Base-by-base conservation (phyloP, 345 rosid genomes). In the Euphorbia peplus region DNA sequence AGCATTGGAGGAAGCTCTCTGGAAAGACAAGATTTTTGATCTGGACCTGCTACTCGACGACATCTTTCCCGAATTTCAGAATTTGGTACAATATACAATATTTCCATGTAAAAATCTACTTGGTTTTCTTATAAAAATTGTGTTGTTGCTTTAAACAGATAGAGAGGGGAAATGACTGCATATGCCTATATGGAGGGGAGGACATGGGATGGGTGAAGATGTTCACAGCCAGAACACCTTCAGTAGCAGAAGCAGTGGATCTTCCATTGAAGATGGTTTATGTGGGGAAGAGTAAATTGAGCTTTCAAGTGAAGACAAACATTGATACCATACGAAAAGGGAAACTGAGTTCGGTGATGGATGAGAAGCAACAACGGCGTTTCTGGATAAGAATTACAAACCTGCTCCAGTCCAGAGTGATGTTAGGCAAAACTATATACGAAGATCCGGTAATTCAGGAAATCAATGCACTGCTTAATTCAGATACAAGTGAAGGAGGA, bases 141-240 rank as follows among this genome's bases (percentile, higher is more conserved):
- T 32, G 37, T 32, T 32, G 4, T 32, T 32, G 6, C 37, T 32
- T 3, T 32, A 32, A 24, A 35, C 58, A 70, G 74, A 62, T 53
- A 50, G 60, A 61, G 54, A 53, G 24, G 42, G 54, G 48, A 11
- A 19, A 32, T 37, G 46, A 51, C 29, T 26, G 9, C 67, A 42
- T 75, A 19, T 54, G 63, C 63, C 39, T 70, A 0, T 66, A 65
- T 15, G 79, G 75, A 70, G 72, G 64, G 13, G 72, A 70, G 28
- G 72, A 76, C 25, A 16, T 68, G 28, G 71, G 58, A 14, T 68
- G 71, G 71, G 55, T 68, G 37, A 68, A 46, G 39, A 56, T 54
- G 71, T 68, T 68, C 26, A 56, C 63, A 8, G 15, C 42, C 2
- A 46, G 66, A 63, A 50, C 66, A 44, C 52, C 66, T 22, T 42